phyloP scores from a whole-genome alignment of 768 basidiomycete genomes.

The Lepiota brunneoincarnata region DNA sequence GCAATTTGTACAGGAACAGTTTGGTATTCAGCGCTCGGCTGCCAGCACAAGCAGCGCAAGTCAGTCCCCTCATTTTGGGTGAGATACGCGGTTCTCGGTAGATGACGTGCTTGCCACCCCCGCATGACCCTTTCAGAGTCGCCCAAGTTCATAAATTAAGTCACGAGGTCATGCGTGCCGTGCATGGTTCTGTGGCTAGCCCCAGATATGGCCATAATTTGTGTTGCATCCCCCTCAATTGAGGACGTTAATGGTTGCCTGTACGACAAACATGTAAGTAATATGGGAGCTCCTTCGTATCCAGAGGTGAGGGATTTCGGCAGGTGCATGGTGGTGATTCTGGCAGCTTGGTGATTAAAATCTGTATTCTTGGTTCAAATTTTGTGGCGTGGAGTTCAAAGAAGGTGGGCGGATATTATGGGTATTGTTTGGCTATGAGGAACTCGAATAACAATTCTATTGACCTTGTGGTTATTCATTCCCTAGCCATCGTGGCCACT shows the following conservation, averaged over 20 bases:
- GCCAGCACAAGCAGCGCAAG: not conserved
- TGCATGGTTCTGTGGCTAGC: too few relatives aligned
- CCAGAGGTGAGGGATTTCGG: too few relatives aligned
- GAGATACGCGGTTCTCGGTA: slow-evolving; percentile 8
- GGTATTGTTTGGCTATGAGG: not conserved
- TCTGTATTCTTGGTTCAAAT: not conserved
- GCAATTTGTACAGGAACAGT: not conserved
- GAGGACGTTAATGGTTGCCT: too few relatives aligned
- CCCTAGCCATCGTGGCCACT: too few relatives aligned
- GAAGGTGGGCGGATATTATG: slow-evolving; percentile 1
- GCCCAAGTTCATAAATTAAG: not conserved
- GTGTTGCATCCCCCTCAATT: too few relatives aligned
- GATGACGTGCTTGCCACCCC: not conserved
- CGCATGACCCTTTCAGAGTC: not conserved
- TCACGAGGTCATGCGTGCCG: slow-evolving; percentile 5
- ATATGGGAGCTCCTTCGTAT: too few relatives aligned
- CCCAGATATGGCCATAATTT: too few relatives aligned
- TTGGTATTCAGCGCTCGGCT: too few relatives aligned
- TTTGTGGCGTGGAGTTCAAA: slow-evolving; percentile 1
- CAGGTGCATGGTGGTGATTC: too few relatives aligned
- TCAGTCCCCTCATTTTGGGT: not conserved
- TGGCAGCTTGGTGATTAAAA: too few relatives aligned
- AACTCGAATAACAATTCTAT: not conserved
- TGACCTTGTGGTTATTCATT: not conserved
- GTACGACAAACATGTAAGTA: too few relatives aligned